Base-by-base conservation (phyloP, 1,284 basidiomycete genomes). In the Ganoderma sinense region DNA sequence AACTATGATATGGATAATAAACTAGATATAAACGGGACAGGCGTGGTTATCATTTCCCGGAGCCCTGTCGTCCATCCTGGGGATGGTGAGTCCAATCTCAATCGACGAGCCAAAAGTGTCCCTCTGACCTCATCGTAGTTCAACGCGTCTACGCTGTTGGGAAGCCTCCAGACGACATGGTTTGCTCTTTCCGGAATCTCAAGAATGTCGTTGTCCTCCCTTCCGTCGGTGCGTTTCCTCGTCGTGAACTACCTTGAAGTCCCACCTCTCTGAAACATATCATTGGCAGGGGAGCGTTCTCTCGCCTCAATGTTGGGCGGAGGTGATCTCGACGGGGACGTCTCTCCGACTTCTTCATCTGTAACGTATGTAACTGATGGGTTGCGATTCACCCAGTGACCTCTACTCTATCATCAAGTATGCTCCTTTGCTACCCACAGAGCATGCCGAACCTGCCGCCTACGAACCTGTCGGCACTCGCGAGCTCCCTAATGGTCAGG, bases 191-290 rank as follows among this genome's bases (percentile, higher is more conserved):
- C 78, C 77, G 83, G 1, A 82, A 89, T 62, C 77, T 94, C 70
- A 89, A 86, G 75, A 94, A 94, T 74, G 89, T 90, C 11, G 89
- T 94, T 1, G 92, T 94, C 3, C 85, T 95, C 65, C 86, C 93
- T 0, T 88, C 88, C n/a, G 80, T 82, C 65, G 92, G 91, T 89
- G 70, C 43, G 85, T 78, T 33, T 11, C 41, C 20, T 58, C 36
- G 36, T 18, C 36, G 53, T 66, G 48, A 40, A 16, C 33, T 31
- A 40, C 39, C 41, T 33, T 56, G 23, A 36, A 36, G 36, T 10
- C 36, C 23, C 20, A 55, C 7, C 39, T 62, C 14, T 31, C 26
- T 64, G 4, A 43, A 43, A 16, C 39, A 20, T 41, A 18, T 8
- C 31, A 1, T 20, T 43, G 41, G 14, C 71, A 93, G 91, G 92